Evolutionary conservation across 352 stramenopile genomes (phyloP).

Genomic region (Paralagenidium karlingii): DNA sequence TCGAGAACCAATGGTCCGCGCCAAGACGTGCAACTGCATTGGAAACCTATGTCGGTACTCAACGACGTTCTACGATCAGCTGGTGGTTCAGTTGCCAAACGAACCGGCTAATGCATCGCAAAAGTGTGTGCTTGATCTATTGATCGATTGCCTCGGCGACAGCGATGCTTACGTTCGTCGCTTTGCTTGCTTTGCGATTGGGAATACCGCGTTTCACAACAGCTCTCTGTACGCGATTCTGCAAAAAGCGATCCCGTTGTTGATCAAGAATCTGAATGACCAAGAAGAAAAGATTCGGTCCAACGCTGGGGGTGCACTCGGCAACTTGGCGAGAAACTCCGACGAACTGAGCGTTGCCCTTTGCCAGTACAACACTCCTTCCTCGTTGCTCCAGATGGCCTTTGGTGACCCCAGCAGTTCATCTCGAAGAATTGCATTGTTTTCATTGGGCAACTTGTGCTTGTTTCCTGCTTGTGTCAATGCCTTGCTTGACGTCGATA

Average conservation of each 20-base stretch:
- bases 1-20: constrained; percentile 57
- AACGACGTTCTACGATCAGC: constrained; percentile 74
- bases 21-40: constrained; percentile 85
- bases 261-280: constrained; percentile 59
- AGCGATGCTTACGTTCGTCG: constrained; percentile 74
- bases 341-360: constrained; percentile 57
- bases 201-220: constrained; percentile 89
- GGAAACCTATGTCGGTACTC: constrained; percentile 89
- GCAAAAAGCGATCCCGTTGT: constrained; percentile 33
- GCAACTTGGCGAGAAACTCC: constrained; percentile 88
- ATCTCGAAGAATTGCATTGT: constrained; percentile 79
- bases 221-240: constrained; percentile 63
- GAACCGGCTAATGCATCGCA: too few relatives aligned
- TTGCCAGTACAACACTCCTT: constrained; percentile 36
- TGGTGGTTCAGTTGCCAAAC: constrained; percentile 13
- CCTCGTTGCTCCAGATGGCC: constrained; percentile 57
- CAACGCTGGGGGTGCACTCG: constrained; percentile 85
- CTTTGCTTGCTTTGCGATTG: constrained; percentile 91
- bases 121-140: constrained; percentile 37
- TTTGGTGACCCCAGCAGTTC: constrained; percentile 39
- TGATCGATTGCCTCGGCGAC: constrained; percentile 49
- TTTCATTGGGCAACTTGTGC: constrained; percentile 86
- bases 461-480: constrained; percentile 59
- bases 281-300: constrained; percentile 85
- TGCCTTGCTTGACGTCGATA: constrained; percentile 23